Base-by-base conservation (phyloP, 2,329 filamentous ascomycete species). In the Claviceps cyperi region DNA sequence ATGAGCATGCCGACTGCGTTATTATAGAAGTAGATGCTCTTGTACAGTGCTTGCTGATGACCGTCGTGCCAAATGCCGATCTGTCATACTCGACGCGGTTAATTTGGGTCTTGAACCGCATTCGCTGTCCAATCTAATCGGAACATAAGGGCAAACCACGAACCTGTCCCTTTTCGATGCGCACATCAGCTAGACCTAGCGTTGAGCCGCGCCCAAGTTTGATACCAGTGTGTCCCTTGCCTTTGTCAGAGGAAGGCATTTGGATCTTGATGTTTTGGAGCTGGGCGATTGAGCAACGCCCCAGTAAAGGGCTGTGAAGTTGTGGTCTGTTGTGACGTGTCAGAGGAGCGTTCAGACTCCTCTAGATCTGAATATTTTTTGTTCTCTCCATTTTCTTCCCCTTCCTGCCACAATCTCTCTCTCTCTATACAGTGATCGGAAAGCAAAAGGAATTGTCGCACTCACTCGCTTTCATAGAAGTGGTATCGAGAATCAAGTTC, bases 41-140 rank as follows among this genome's bases (percentile, higher is more conserved):
- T 71, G 55, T 67, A 70, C 1, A 67, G 56, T 1, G 67, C 67
- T 49, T 72, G 69, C 51, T 72, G 69, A 49, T 71, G 69, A 4
- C 66, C 66, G 51, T 69, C 56, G 47, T 69, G 62, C 62, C 62
- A 66, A 53, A 71, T 68, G 39, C 69, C 69, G 43, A 68, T 69
- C 64, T 66, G 66, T 28, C 14, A n/a, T 15, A n/a, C 5, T 44
- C 35, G 17, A 50, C 49, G 22, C n/a, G 19, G 14, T 46, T 35
- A 43, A 36, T 32, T 32, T 32, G 28, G 28, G 4, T 32, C 3
- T 32, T 32, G 1, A 32, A 32, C 11, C 9, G 3, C 28, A 32
- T 32, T 32, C 28, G 11, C 28, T 11, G 28, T 11, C 28, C 9
- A 32, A 32, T 32, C 28, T 22, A 37, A 47, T 19, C 4, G 3